A percentile compares a stretch with the other conserved stretches of the same genome.
phyloP scores from a whole-genome alignment of 2,329 filamentous ascomycete species.

The Parascedosporium putredinis region DNA sequence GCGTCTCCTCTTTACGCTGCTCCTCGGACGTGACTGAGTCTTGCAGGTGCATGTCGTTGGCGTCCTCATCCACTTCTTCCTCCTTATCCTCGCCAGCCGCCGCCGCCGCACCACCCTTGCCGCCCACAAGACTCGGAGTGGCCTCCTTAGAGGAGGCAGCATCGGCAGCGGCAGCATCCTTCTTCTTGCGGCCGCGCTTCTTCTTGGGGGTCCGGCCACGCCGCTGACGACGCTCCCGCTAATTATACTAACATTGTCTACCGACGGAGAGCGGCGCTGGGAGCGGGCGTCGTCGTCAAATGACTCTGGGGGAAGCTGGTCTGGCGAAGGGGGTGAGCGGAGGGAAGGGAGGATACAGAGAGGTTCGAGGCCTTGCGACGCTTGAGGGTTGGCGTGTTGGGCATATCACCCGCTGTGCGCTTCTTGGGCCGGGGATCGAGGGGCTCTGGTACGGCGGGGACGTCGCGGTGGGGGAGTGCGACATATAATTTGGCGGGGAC shows the following conservation, averaged over 20 bases:
- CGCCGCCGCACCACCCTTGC: constrained; percentile 32
- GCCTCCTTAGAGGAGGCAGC: constrained; percentile 27
- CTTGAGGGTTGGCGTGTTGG: constrained; percentile 43
- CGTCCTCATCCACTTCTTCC: constrained; percentile 47
- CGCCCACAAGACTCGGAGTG: constrained; percentile 34
- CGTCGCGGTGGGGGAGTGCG: constrained; percentile 38
- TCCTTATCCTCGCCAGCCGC: constrained; percentile 33
- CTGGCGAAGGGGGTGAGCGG: constrained; percentile 62
- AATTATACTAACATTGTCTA: constrained; percentile 49
- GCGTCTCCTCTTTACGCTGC: constrained; percentile 53
- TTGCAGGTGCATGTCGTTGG: constrained; percentile 21
- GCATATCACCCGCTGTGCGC: constrained; percentile 44
- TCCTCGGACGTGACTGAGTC: constrained; percentile 53
- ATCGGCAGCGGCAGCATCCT: constrained; percentile 37
- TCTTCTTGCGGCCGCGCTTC: constrained; percentile 53
- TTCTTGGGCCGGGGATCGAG: constrained; percentile 42
- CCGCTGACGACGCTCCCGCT: constrained; percentile 50
- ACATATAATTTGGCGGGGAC: constrained; percentile 37
- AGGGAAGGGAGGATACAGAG: constrained; percentile 39
- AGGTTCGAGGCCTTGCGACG: constrained; percentile 61
- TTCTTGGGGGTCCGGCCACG: constrained; percentile 34
- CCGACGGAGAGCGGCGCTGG: constrained; percentile 49
- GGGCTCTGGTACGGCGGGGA: constrained; percentile 45
- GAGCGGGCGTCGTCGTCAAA: background rate
- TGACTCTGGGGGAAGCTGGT: constrained; percentile 67